Conservation (phyloP, 495 filamentous ascomycete genomes). For the Penicillium paxilli region DNA sequence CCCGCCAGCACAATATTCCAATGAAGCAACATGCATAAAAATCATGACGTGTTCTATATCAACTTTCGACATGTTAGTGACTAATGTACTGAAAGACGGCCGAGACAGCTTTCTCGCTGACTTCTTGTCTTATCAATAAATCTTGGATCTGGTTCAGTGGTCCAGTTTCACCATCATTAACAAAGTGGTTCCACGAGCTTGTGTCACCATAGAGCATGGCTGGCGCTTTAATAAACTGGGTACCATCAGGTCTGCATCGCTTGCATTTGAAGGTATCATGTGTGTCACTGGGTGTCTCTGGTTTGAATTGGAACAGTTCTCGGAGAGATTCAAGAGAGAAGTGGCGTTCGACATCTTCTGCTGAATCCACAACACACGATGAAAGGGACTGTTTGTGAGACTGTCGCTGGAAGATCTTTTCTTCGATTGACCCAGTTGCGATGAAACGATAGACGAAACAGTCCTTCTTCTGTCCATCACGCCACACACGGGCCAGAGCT, state of each 20-base stretch:
- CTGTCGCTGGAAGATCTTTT: constrained; percentile 99
- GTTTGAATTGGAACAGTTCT: constrained; percentile 91
- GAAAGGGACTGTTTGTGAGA: constrained; percentile 97
- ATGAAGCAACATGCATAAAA: not conserved
- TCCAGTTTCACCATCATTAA: constrained; percentile 68
- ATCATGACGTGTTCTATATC: not conserved
- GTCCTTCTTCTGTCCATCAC: constrained; percentile 98
- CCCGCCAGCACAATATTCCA: not conserved
- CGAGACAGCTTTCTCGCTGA: constrained; percentile 73
- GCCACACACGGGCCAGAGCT: constrained; percentile 95
- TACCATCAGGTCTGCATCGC: constrained; percentile 83
- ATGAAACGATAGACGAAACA: constrained; percentile 99
- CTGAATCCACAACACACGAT: constrained; percentile 95
- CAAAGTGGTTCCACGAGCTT: constrained; percentile 97
- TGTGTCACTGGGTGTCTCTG: constrained; percentile 83
- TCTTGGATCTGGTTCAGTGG: constrained; percentile 84
- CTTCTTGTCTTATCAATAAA: constrained; percentile 86
- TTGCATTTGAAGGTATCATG: constrained; percentile 99
- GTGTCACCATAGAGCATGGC: constrained; percentile 98
- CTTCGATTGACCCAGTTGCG: constrained; percentile 94
- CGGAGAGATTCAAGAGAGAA: constrained; percentile 86
- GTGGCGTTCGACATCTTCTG: constrained; percentile 95
- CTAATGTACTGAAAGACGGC: constrained; percentile 99
- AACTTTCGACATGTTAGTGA: constrained; percentile 55
- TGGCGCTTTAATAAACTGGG: constrained; percentile 81